Evolutionary conservation across 768 basidiomycete genomes (phyloP), one percentile per base, ranked within the genome.

Genomic region (Trametes sanguinea): DNA sequence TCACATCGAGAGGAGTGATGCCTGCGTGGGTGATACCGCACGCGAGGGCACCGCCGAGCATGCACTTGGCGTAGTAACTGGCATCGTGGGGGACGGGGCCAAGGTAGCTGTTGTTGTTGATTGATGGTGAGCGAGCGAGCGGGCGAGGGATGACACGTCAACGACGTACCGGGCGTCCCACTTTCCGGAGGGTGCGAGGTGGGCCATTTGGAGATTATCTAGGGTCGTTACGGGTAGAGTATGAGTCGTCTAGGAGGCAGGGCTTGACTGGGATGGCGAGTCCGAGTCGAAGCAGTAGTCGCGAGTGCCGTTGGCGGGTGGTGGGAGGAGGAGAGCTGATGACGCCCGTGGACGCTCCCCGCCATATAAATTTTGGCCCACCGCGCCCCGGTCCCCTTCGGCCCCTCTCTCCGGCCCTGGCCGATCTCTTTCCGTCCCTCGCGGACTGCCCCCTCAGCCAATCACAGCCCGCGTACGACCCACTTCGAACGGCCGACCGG

Each of bases 21-120:
- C 87, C 90, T 13, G 90, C 92, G 73, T 95, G 93, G 65, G 93
- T 95, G 73, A 90, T 27, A 77, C 93, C 93, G 69, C 93, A 95
- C 17, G 93, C 92, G 66, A 95, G 82, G 55, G 81, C 81, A 84
- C 93, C 93, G 71, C 92, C 92, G 68, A 95, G 84, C 85, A 92
- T 87, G 75, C 88, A 90, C 77, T 94, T 92, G 73, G 86, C 74
- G 74, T 93, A 93, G 82, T 93, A 93, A 51, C 77, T 77, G 61
- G 77, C 37, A 69, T 92, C 89, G 71, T 92, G 90, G 62, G 87
- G 87, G 60, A 92, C 83, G 69, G 90, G 87, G 44, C 90, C 90
- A 61, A 82, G 72, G 68, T 81, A 81, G 73, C 89, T 90, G 37
- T 39, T 50, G 9, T 42, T 55, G 51, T 46, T 33, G 50, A 60